Percentiles rank a stretch among this genome's conserved stretches.
phyloP scores from a whole-genome alignment of 2,329 filamentous ascomycete genomes.

The Grosmannia huntii region DNA sequence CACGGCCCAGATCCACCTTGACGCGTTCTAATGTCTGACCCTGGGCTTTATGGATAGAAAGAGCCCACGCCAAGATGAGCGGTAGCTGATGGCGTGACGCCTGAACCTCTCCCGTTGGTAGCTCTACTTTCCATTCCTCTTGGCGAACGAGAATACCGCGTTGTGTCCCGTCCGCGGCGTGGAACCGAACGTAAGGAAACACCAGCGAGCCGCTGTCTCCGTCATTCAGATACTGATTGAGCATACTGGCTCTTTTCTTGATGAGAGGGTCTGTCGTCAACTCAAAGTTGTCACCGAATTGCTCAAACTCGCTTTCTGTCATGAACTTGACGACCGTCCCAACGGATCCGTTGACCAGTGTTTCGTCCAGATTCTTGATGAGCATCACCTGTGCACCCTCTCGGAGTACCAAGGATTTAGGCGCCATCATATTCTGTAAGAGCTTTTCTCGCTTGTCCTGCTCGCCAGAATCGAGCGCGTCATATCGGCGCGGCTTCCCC shows the following conservation, averaged over 20 bases:
- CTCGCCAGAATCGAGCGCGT: constrained; percentile 68
- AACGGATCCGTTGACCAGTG: constrained; percentile 84
- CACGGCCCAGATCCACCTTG: constrained; percentile 80
- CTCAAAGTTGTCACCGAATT: constrained; percentile 3
- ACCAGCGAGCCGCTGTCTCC: background rate
- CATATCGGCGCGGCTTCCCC: constrained; percentile 54
- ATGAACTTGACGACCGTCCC: constrained; percentile 78
- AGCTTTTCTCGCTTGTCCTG: constrained; percentile 59
- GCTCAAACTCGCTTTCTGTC: constrained; percentile 28
- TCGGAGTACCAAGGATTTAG: constrained; percentile 67
- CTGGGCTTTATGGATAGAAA: constrained; percentile 97
- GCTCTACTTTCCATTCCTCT: constrained; percentile 91
- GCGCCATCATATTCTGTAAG: constrained; percentile 85
- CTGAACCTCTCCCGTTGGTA: constrained; percentile 89
- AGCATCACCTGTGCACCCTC: constrained; percentile 95
- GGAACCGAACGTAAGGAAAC: constrained; percentile 78
- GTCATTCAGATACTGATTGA: constrained; percentile 28
- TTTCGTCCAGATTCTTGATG: constrained; percentile 98
- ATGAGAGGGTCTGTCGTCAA: constrained; percentile 26
- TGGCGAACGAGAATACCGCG: constrained; percentile 69
- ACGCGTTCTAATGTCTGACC: constrained; percentile 89
- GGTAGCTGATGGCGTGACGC: constrained; percentile 74
- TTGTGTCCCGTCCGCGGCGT: constrained; percentile 62
- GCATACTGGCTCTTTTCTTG: constrained; percentile 44
- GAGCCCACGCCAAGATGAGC: constrained; percentile 87